Percentiles rank a stretch among this genome's conserved stretches.
These are phyloP conservation scores for Chlorella sp. DNA, from an alignment of 139 green algal genomes.

Conservation along the genomic window DNA sequence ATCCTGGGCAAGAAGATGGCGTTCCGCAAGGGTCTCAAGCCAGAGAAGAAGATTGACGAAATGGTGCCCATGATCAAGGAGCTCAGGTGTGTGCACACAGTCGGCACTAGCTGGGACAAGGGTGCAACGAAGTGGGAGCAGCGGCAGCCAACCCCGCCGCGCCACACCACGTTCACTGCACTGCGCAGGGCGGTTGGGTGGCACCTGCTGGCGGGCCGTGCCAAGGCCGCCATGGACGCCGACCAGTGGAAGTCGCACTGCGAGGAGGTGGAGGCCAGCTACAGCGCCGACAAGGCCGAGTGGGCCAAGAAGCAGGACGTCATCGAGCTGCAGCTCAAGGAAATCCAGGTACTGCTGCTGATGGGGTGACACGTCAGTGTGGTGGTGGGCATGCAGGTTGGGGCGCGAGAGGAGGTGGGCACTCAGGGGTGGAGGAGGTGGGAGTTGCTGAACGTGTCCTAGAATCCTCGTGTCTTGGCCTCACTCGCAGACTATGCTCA, in stretches of 20 bases:
- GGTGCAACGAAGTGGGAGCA: no score
- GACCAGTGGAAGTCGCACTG: constrained; percentile 37
- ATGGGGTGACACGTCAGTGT: no score
- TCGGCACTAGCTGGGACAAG: no score
- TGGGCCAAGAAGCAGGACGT: constrained; percentile 21
- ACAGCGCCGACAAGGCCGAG: constrained; percentile 1
- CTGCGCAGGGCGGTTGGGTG: constrained; percentile 44
- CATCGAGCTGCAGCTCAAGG: constrained; percentile 18
- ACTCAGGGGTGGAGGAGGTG: no score
- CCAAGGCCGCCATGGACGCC: constrained; percentile 26
- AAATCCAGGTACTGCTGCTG: constrained; percentile 25
- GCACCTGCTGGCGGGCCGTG: constrained; percentile 23
- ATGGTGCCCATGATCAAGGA: constrained; percentile 53
- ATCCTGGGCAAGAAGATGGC: constrained; percentile 30
- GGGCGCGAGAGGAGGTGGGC: no score
- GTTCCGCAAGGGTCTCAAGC: constrained; percentile 41
- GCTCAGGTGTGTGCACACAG: constrained; percentile 48
- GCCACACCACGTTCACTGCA: no score
- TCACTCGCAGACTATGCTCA: constrained; percentile 21
- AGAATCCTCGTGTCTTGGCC: no score
- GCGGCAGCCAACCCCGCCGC: no score
- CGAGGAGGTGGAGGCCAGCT: constrained; percentile 15
- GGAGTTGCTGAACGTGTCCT: no score
- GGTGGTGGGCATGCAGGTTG: no score
- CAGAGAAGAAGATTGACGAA: constrained; percentile 52